Evolutionary conservation across 139 green algal genomes (phyloP), one percentile per base, ranked within the genome.

Genomic region (Dunaliella primolecta): DNA sequence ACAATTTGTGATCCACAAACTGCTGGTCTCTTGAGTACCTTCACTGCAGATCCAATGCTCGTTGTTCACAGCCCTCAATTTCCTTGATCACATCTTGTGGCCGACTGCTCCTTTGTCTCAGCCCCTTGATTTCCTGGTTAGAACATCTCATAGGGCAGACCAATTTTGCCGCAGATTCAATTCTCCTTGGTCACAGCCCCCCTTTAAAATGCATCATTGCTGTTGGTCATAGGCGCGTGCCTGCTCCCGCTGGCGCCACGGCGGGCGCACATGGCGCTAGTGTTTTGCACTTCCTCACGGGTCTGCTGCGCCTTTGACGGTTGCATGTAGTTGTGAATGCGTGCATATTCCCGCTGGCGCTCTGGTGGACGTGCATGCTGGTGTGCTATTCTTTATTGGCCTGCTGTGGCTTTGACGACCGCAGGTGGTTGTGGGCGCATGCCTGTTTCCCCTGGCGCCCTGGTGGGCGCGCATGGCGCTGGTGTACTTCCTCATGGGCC

Each of bases 261-360:
- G 86, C 86, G 79, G 83, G 81, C 90, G 36, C 88, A 86, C 76
- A 90, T 96, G 56, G 87, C 72, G 1, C 88, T 95, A 35, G 90
- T 96, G 30, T 97, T n/a, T n/a, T n/a, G n/a, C n/a, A 97, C 88
- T 31, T 89, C 23, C 88, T 91, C 1, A 85, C 91, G 76, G 86
- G 84, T 23, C 56, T 97, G 34, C 94, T 88, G 74, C 0, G 29
- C 31, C 37, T 85, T n/a, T n/a, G n/a, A n/a, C n/a, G n/a, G n/a
- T n/a, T n/a, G 72, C 83, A 71, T 29, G 88, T 85, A 15, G 88
- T 95, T 27, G 84, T 93, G n/a, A 84, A 86, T 0, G 84, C 78
- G 29, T 94, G 90, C 81, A 86, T 94, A 11, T 94, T 95, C 88
- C 93, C 93, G 0, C 71, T 95, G 56, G 92, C 92, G 0, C 92